These are phyloP conservation scores for Elaphomyces granulatus DNA, from an alignment of 495 filamentous ascomycete species.

Conservation along the genomic window DNA sequence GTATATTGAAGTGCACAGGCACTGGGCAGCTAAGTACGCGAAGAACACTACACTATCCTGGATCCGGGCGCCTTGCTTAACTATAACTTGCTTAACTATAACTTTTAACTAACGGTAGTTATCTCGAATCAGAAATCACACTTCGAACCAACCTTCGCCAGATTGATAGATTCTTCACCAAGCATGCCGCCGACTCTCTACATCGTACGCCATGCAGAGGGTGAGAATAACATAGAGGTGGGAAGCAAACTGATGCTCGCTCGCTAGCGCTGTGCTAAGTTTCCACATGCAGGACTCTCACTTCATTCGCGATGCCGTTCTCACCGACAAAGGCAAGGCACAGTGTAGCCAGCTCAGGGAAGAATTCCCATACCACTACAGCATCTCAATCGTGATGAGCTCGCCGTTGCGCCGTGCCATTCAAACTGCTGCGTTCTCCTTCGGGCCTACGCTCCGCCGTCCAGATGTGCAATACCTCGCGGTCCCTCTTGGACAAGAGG, in stretches of 20 bases:
- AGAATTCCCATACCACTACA: conserved; percentile 4
- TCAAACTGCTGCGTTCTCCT: conserved; percentile 12
- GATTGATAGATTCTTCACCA: too few species aligned
- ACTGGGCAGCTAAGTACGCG: too few species aligned
- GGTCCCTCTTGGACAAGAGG: conserved; percentile 10
- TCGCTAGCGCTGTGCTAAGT: background rate
- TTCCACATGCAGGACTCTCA: conserved; percentile 6
- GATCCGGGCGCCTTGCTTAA: too few species aligned
- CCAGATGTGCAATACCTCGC: conserved; percentile 10
- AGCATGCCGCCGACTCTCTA: conserved; percentile 11
- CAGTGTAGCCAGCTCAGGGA: conserved; percentile 8
- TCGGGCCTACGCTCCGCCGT: conserved; percentile 6
- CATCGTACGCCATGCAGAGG: too few species aligned
- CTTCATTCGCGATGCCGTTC: conserved; percentile 8
- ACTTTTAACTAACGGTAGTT: too few species aligned
- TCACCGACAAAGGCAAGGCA: conserved; percentile 10
- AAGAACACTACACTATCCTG: too few species aligned
- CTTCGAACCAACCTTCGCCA: too few species aligned
- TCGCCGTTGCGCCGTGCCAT: conserved; percentile 12
- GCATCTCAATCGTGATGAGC: conserved; percentile 6
- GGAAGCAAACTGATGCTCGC: too few species aligned
- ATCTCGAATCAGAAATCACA: too few species aligned
- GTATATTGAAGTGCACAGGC: too few species aligned
- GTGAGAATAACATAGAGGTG: too few species aligned
- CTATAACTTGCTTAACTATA: too few species aligned